Conservation (phyloP, 2,329 filamentous ascomycete genomes). For the Blastomyces gilchristii region DNA sequence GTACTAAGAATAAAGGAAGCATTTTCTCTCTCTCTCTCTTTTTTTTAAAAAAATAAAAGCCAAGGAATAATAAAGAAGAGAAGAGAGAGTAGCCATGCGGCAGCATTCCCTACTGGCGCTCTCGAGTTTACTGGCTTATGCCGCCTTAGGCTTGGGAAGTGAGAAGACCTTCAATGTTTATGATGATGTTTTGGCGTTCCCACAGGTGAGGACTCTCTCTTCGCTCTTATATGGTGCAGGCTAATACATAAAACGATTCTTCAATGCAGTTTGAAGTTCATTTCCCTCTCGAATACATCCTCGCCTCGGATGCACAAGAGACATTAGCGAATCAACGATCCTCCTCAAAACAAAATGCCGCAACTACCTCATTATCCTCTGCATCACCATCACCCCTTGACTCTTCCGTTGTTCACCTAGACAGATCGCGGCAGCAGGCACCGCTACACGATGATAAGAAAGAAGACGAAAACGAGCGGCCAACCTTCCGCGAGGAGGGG, state of each 20-base stretch:
- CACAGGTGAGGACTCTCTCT: constrained; percentile 54
- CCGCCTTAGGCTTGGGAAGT: constrained; percentile 35
- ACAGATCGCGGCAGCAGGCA: constrained; percentile 17
- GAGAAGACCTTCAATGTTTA: constrained; percentile 68
- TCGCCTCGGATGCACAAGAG: constrained; percentile 57
- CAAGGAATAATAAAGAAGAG: neutral
- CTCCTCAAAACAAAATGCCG: constrained; percentile 16
- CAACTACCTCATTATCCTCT: constrained; percentile 13
- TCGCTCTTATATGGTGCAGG: neutral
- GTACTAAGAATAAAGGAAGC: neutral
- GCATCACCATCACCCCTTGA: constrained; percentile 8
- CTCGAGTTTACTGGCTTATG: constrained; percentile 24
- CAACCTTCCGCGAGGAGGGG: constrained; percentile 50
- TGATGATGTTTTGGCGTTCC: constrained; percentile 77
- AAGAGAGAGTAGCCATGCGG: neutral
- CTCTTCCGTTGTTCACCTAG: constrained; percentile 2
- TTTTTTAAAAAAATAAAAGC: too few relatives aligned
- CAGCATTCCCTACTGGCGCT: constrained; percentile 10
- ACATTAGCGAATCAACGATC: constrained; percentile 37
- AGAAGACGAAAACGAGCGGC: constrained; percentile 50
- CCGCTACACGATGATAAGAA: constrained; percentile 31
- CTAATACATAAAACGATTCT: neutral
- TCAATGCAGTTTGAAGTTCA: constrained; percentile 64
- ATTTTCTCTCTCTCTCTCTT: neutral
- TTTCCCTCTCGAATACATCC: constrained; percentile 62